Base-by-base conservation (phyloP, 495 filamentous ascomycete species). In the Penicillium paradoxum region DNA sequence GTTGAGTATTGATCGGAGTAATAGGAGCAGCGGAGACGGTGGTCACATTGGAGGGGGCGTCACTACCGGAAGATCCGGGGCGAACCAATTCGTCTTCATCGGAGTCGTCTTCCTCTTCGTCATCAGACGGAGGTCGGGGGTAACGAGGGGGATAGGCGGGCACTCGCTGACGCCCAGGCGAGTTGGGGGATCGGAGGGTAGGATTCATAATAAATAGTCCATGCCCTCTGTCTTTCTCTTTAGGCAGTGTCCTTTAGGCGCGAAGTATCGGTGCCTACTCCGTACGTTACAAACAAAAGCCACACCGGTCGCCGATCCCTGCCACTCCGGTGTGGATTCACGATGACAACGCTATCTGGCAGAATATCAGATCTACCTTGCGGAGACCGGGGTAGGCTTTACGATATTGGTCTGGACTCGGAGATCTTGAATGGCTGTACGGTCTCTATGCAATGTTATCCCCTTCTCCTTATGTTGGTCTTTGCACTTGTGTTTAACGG, bases 11-110 rank as follows among this genome's bases (percentile, higher is more conserved):
- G 34, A 66, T 45, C 24, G 65, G 65, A 11, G 67, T 65, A 15
- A 60, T 54, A 21, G 62, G 63, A 14, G 56, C 51, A 0, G 67
- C 66, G 6, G 73, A 77, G 43, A 73, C 67, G 18, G 74, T 70
- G 27, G 77, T 79, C 53, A 77, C 68, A 59, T 77, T 76, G 17
- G 77, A 80, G 30, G 77, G 79, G 51, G 74, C 73, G 70, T 79
- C 76, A 63, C 76, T 79, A 62, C 75, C 76, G 46, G 77, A 78
- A 44, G 74, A 75, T 59, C 67, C 73, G 45, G 73, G 66, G 34
- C 69, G 73, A 48, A 52, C 56, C 48, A 68, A 64, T 64, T 68
- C 69, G 55, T 69, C 68, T 42, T 73, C 70, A 44, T 71, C 66
- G 22, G 66, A 68, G 37, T 68, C 65, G 22, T 54, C 57, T 25